Conservation (phyloP, 305 asterid genomes). For the Plantago lanceolata region DNA sequence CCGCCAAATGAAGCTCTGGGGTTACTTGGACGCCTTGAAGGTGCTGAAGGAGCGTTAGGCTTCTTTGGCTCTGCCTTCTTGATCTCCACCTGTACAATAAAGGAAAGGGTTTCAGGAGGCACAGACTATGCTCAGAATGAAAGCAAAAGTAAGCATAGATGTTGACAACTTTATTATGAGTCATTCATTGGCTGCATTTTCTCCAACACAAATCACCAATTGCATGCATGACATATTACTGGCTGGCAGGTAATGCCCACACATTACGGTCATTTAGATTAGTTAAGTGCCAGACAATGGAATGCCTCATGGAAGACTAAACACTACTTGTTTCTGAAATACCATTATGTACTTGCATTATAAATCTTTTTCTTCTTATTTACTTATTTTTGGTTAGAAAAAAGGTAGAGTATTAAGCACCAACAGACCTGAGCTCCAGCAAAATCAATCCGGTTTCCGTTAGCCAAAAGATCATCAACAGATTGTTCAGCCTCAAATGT, state of each 20-base stretch:
- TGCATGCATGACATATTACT: too few species aligned
- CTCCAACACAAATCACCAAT: neutral
- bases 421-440: constrained; percentile 45
- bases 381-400: too few species aligned
- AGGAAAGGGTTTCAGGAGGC: constrained; percentile 11
- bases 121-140: neutral
- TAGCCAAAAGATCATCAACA: constrained; percentile 46
- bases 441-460: constrained; percentile 51
- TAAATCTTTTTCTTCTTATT: neutral
- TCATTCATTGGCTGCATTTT: neutral
- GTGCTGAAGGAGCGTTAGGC: constrained; percentile 37
- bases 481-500: constrained; percentile 49
- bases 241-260: neutral
- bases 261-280: neutral
- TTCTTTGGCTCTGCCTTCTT: constrained; percentile 61
- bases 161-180: neutral
- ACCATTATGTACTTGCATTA: neutral
- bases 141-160: neutral
- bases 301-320: neutral
- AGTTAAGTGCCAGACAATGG: neutral
- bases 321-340: neutral
- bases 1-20: constrained; percentile 37
- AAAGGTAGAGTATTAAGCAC: neutral
- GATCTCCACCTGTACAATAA: constrained; percentile 44
- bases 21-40: constrained; percentile 39